Evolutionary conservation across 2,329 filamentous ascomycete genomes (phyloP), one percentile per base, ranked within the genome.

Genomic region (Calonectria multiphialidica): DNA sequence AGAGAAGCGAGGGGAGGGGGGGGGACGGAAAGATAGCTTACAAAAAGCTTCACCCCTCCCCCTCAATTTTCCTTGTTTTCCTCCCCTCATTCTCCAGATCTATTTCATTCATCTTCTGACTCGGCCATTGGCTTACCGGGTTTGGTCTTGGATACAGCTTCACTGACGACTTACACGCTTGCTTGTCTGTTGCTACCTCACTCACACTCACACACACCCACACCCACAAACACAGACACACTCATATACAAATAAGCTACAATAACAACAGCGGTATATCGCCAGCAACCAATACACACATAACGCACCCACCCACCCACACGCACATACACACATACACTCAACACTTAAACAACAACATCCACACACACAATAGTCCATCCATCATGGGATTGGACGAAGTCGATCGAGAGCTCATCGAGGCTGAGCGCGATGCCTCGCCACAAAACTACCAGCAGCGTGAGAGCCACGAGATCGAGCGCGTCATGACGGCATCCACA

Each of bases 391-490:
- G 79, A 15, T 86, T 89, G 83, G 86, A 91, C 80, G 84, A 86
- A 72, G 84, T 90, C 76, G 90, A 93, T 80, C 85, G 84, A 71
- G 86, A 89, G 74, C 81, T 93, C 78, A 81, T 85, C 73, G 84
- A 82, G 40, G 88, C 89, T 49, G 91, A 93, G 83, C 83, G 81
- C 71, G 88, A 89, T 75, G 91, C 91, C 59, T 87, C 85, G 49
- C 86, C 85, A 18, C 79, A 79, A 30, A 81, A 74, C 70, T 82
- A 85, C 72, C 81, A 80, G 18, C 81, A 74, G 61, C 86, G 87
- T 68, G 79, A 84, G 40, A 90, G 86, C 79, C 80, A 87, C 77
- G 88, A 89, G 84, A 90, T 94, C 73, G 90, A 92, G 78, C 89
- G 91, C 42, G 89, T 91, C n/a, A 77, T 86, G 23, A 89, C 86